A percentile compares a stretch with the other conserved stretches of the same genome.
These are phyloP conservation scores for Solanum bulbocastanum DNA, from an alignment of 257 asterid genomes.

Conservation along the genomic window DNA sequence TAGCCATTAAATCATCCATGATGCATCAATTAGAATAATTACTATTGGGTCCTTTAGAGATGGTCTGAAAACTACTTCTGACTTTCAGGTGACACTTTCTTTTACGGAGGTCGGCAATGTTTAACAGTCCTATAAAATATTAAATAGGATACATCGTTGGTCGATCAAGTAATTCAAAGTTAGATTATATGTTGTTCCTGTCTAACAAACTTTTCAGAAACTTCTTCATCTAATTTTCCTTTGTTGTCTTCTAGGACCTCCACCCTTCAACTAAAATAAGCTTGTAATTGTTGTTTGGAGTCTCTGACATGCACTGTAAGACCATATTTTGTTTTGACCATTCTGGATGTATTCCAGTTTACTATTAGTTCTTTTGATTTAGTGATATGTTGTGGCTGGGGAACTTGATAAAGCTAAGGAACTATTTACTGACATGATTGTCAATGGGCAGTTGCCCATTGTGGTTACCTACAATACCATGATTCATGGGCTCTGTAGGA, in stretches of 20 bases:
- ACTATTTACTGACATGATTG: constrained; percentile 54
- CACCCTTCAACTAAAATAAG: neutral
- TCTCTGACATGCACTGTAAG: neutral
- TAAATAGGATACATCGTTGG: neutral
- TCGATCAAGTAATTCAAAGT: neutral
- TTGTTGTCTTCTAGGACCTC: neutral
- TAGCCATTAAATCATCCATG: neutral
- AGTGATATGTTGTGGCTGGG: constrained; percentile 54
- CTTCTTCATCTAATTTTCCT: neutral
- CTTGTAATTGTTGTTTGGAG: neutral
- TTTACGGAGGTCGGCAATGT: neutral
- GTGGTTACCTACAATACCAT: constrained; percentile 84
- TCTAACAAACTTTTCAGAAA: neutral
- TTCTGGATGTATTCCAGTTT: neutral
- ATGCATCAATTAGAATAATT: neutral
- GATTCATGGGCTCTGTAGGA: constrained; percentile 78
- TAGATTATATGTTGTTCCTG: neutral
- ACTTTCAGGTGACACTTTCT: neutral
- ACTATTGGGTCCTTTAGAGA: neutral
- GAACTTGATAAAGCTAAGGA: constrained; percentile 12
- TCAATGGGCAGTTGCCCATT: constrained; percentile 65
- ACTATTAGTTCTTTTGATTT: neutral
- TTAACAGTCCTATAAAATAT: neutral
- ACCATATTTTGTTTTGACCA: neutral
- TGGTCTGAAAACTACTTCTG: neutral